phyloP scores from a whole-genome alignment of 441 rosid genomes.

The Jatropha multifida region DNA sequence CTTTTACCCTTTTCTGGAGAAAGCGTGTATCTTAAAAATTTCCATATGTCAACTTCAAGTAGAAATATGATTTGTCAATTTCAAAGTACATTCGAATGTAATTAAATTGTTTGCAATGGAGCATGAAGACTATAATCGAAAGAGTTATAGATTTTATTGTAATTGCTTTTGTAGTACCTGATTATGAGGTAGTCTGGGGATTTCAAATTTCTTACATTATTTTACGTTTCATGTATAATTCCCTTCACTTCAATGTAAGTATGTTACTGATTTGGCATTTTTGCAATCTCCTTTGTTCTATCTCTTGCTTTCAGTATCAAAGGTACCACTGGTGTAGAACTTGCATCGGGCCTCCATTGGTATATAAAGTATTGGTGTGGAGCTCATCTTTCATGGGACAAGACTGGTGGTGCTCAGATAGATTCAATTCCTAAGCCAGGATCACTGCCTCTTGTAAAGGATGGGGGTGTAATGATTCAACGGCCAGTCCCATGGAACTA shows the following conservation, averaged over 20 bases:
- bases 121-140: background rate
- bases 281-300: constrained; percentile 2
- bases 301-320: constrained; percentile 45
- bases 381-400: constrained; percentile 97
- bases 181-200: background rate
- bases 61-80: background rate
- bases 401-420: constrained; percentile 87
- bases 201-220: background rate
- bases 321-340: constrained; percentile 89
- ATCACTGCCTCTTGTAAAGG: constrained; percentile 65
- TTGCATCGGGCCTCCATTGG: constrained; percentile 96
- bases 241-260: background rate
- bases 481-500: constrained; percentile 98
- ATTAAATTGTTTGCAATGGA: background rate
- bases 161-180: constrained; percentile 2
- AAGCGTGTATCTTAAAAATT: background rate
- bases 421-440: constrained; percentile 80
- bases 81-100: background rate
- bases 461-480: constrained; percentile 59
- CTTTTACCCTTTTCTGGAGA: background rate
- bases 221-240: background rate
- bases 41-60: background rate
- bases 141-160: background rate
- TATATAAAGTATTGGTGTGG: constrained; percentile 83
- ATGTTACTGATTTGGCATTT: background rate